Evolutionary conservation across 2,329 filamentous ascomycete genomes (phyloP), one percentile per base, ranked within the genome.

Genomic region (Colletotrichum gloeosporioides): DNA sequence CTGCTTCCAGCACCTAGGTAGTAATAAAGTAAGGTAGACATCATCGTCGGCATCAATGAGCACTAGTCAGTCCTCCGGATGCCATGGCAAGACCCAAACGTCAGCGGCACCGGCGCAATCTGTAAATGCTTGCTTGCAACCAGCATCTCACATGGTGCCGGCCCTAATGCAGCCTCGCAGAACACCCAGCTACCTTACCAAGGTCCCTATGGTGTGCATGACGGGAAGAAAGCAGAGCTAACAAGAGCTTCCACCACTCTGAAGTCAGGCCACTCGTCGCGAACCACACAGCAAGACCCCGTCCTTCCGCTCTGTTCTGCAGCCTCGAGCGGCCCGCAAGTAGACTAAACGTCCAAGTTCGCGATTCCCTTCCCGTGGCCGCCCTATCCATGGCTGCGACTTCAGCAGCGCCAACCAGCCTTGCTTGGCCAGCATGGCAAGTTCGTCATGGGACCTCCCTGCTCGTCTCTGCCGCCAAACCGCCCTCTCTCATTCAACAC

Each of bases 401-500:
- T 63, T 15, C 44, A 59, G 55, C 29, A 25, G 18, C n/a, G 74
- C 29, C 34, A 49, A 61, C 8, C 65, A 73, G 74, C 64, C 71
- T 76, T 73, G 64, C 71, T 53, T 49, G 49, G 74, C 74, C 74
- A 74, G 49, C 74, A 64, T 36, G 39, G 64, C 70, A 53, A 10
- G 22, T 10, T 22, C 27, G 15, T 29, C 70, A 76, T 74, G 70
- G 74, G 36, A 27, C 32, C 34, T 59, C 74, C 70, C 59, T 76
- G 74, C 34, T 73, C 57, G 18, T 6, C 32, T 6, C 22, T 39
- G 49, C 44, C 44, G 22, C 62, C 70, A 49, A 53, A 31, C 73
- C 66, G 59, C 70, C 70, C 44, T 65, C 59, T 36, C 39, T 55
- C 61, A 59, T 34, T 39, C 34, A 22, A 55, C 18, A 25, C 34